Percentiles rank a stretch among this genome's conserved stretches.
These are phyloP conservation scores for Aspergillus haitiensis DNA, from an alignment of 495 filamentous ascomycete genomes.

Conservation along the genomic window DNA sequence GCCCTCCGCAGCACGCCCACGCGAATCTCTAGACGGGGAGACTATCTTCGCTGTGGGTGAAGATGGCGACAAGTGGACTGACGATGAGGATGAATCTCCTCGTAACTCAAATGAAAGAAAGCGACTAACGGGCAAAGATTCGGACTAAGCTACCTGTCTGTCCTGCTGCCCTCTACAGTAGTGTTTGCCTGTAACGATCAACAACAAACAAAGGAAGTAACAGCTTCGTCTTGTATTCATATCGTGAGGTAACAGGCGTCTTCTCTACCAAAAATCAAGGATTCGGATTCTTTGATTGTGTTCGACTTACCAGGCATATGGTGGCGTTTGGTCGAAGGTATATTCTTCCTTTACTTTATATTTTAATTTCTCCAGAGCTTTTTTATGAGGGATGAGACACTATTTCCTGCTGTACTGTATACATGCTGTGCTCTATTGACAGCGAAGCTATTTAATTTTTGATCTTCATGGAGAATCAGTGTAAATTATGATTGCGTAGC, in stretches of 20 bases:
- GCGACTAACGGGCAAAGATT: conserved; percentile 58
- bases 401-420: conserved; percentile 14
- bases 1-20: conserved; percentile 41
- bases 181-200: neutral
- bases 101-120: conserved; percentile 57
- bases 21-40: conserved; percentile 84
- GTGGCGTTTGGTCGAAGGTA: conserved; percentile 24
- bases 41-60: conserved; percentile 94
- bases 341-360: conserved; percentile 13
- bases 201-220: conserved; percentile 1
- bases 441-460: neutral
- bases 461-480: neutral
- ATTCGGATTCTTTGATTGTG: conserved; percentile 17
- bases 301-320: conserved; percentile 24
- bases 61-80: conserved; percentile 70
- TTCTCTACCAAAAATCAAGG: conserved; percentile 11
- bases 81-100: conserved; percentile 60
- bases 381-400: conserved; percentile 18
- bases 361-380: conserved; percentile 10
- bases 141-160: neutral
- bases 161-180: neutral
- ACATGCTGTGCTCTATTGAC: neutral
- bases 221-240: conserved; percentile 18
- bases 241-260: conserved; percentile 6
- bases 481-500: too few relatives aligned